Percentiles rank a stretch among this genome's conserved stretches.
These are phyloP conservation scores for Extremus antarcticus DNA, from an alignment of 495 filamentous ascomycete species.

Conservation along the genomic window DNA sequence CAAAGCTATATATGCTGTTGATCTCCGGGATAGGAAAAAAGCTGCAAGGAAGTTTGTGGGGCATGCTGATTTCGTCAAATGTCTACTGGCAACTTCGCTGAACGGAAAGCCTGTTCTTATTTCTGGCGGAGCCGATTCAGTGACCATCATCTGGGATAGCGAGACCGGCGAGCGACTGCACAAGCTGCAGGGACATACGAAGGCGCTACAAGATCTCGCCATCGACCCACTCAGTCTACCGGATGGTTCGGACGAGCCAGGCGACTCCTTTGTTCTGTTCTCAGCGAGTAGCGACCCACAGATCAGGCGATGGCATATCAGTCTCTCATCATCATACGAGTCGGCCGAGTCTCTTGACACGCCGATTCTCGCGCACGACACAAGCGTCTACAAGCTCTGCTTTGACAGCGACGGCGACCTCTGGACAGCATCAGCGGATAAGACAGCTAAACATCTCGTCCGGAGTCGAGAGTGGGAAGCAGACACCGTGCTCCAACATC, in stretches of 20 bases:
- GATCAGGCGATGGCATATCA: slow-evolving; percentile 62
- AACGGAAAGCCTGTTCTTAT: slow-evolving; percentile 55
- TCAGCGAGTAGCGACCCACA: slow-evolving; percentile 77
- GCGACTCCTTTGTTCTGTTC: slow-evolving; percentile 48
- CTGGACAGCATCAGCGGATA: slow-evolving; percentile 86
- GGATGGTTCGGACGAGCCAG: slow-evolving; percentile 2
- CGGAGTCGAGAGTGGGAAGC: slow-evolving; percentile 52
- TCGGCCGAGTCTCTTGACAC: slow-evolving; percentile 25
- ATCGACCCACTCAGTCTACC: slow-evolving; percentile 50
- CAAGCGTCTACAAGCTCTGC: slow-evolving; percentile 67
- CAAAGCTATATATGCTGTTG: slow-evolving; percentile 54
- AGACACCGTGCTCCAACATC: slow-evolving; percentile 64
- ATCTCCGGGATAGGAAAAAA: slow-evolving; percentile 55
- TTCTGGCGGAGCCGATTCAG: slow-evolving; percentile 76
- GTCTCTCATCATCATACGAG: slow-evolving; percentile 13
- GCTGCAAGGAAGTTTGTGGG: slow-evolving; percentile 51
- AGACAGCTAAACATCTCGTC: slow-evolving; percentile 62
- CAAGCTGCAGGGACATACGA: slow-evolving; percentile 65
- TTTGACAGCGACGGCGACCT: slow-evolving; percentile 62
- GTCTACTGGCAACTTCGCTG: slow-evolving; percentile 40
- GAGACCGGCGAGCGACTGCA: slow-evolving; percentile 54
- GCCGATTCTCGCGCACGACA: slow-evolving; percentile 73
- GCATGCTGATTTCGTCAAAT: slow-evolving; percentile 86
- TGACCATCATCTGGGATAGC: slow-evolving; percentile 74
- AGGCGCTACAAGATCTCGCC: slow-evolving; percentile 63